phyloP scores from a whole-genome alignment of 1,139 yeast genomes.

The Sugiyamaella sp. region DNA sequence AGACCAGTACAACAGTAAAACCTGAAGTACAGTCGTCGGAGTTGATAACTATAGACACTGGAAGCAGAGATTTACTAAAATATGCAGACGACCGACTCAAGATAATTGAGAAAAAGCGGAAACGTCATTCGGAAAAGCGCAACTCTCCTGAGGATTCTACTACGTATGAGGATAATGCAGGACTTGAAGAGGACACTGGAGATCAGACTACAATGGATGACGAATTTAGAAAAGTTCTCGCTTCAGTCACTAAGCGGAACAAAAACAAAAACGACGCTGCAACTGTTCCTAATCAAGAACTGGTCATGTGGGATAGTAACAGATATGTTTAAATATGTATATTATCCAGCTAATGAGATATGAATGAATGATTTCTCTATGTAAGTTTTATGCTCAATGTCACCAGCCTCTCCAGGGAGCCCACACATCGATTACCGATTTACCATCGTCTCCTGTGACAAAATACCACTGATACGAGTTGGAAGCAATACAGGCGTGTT shows the following conservation, averaged over 20 bases:
- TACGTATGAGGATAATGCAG: neutral
- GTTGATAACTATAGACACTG: neutral
- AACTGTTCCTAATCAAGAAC: conserved; percentile 4
- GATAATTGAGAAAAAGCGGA: conserved; percentile 20
- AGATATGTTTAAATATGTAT: conserved; percentile 12
- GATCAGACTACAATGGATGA: conserved; percentile 3
- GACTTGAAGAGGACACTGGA: neutral
- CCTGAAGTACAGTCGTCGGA: conserved; percentile 1
- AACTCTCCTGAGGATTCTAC: neutral
- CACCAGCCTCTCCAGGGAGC: conserved; percentile 67
- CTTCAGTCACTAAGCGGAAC: conserved; percentile 12
- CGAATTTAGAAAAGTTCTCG: conserved; percentile 8
- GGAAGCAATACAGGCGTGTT: conserved; percentile 75
- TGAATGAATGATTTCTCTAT: conserved; percentile 4
- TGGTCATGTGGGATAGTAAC: conserved; percentile 19
- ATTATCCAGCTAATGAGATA: conserved; percentile 9
- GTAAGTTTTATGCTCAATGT: neutral
- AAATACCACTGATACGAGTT: conserved; percentile 63
- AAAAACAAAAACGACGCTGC: neutral
- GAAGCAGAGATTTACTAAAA: conserved; percentile 13
- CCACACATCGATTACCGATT: conserved; percentile 66
- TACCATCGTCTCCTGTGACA: conserved; percentile 49
- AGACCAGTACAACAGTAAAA: conserved; percentile 1
- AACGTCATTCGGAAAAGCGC: conserved; percentile 6
- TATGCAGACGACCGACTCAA: conserved; percentile 19